phyloP scores from a whole-genome alignment of 129 eudicot species.

The Tagetes patula region DNA sequence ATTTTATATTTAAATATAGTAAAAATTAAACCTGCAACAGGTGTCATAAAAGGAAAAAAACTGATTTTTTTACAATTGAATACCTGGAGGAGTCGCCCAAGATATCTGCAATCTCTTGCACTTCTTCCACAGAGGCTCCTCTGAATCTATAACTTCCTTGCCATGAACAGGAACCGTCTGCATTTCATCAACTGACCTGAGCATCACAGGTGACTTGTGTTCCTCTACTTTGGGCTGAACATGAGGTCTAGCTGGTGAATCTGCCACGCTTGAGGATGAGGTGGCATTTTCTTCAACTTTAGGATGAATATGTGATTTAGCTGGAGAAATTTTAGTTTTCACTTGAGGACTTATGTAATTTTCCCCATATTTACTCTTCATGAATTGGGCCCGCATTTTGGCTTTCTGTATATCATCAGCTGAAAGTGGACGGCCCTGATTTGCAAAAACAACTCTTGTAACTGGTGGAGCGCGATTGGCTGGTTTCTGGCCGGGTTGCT shows the following conservation, averaged over 20 bases:
- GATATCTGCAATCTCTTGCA: conserved; percentile 65
- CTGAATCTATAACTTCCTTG: conserved; percentile 37
- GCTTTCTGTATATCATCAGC: conserved; percentile 98
- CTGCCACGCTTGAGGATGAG: conserved; percentile 35
- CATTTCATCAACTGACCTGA: conserved; percentile 7
- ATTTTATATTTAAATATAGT: not conserved
- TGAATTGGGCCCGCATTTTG: conserved; percentile 84
- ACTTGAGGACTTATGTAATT: conserved; percentile 31
- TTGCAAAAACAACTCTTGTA: conserved; percentile 46
- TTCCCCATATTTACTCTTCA: conserved; percentile 74
- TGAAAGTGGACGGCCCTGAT: conserved; percentile 89
- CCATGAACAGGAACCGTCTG: conserved; percentile 16
- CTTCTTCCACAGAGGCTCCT: conserved; percentile 66
- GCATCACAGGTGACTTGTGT: conserved; percentile 31
- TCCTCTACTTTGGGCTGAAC: conserved; percentile 47
- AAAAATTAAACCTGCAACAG: conserved; percentile 31
- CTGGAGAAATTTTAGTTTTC: conserved; percentile 47
- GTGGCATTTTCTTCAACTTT: conserved; percentile 47
- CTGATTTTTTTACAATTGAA: conserved; percentile 1
- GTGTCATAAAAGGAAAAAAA: conserved; percentile 5
- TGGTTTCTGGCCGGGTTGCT: conserved; percentile 84
- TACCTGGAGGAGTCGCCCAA: conserved; percentile 93
- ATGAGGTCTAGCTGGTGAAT: conserved; percentile 35
- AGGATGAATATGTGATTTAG: conserved; percentile 34
- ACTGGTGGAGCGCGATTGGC: conserved; percentile 56